Evolutionary conservation across 345 rosid species (phyloP).

Genomic region (Citrus glauca): DNA sequence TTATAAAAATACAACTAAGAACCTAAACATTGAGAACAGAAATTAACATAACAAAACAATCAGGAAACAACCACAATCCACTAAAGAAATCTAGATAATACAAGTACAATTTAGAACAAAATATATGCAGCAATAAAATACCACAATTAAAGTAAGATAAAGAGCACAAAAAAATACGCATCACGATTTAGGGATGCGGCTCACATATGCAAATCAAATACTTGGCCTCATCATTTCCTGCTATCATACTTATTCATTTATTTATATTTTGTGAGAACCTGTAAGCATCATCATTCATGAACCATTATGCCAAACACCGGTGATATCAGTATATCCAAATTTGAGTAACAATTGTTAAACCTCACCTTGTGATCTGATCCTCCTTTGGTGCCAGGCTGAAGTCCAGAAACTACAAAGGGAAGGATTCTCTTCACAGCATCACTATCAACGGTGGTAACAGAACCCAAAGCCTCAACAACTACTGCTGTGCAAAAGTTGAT

Average conservation of each 20-base stretch:
- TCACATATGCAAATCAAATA: not conserved
- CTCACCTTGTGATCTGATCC: conserved; percentile 79
- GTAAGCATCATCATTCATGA: not conserved
- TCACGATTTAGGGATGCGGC: not conserved
- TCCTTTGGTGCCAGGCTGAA: conserved; percentile 52
- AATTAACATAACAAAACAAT: not conserved
- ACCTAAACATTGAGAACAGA: not conserved
- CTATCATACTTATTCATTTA: not conserved
- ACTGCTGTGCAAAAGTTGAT: conserved; percentile 83
- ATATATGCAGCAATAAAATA: not conserved
- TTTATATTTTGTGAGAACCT: not conserved
- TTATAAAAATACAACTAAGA: not conserved
- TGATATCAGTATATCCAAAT: not conserved
- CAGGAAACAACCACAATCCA: not conserved
- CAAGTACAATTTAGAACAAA: not conserved
- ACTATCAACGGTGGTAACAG: conserved; percentile 47
- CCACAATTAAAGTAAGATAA: not conserved
- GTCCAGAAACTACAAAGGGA: conserved; percentile 74
- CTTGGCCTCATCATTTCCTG: not conserved
- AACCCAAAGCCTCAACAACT: conserved; percentile 70
- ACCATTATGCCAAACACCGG: not conserved
- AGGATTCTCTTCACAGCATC: conserved; percentile 72
- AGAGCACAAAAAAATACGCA: not conserved
- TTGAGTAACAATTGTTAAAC: not conserved
- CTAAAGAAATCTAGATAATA: not conserved